phyloP scores from a whole-genome alignment of 2,329 filamentous ascomycete genomes.

The Paracorniculantispora psalliotae region DNA sequence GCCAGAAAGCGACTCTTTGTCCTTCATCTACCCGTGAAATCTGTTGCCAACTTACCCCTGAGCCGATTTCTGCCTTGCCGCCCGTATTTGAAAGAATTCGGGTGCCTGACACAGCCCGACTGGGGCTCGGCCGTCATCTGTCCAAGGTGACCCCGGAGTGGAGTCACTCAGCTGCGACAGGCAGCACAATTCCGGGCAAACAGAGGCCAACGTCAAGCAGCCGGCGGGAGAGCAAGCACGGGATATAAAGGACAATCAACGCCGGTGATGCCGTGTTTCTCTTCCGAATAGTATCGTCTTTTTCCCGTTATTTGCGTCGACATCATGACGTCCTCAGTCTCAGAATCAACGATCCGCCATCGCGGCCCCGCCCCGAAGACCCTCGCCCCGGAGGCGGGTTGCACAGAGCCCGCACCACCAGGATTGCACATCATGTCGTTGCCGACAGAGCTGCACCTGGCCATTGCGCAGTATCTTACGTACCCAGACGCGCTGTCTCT shows the following conservation, averaged over 20 bases:
- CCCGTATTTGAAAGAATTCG: not conserved
- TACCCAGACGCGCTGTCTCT: slow-evolving; percentile 69
- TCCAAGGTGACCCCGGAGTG: not conserved
- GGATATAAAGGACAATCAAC: not conserved
- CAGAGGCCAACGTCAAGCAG: not conserved
- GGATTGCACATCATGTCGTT: slow-evolving; percentile 38
- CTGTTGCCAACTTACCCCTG: too few relatives aligned
- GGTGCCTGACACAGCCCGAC: not conserved
- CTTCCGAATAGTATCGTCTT: not conserved
- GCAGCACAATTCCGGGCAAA: slow-evolving; percentile 6
- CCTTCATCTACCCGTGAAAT: too few relatives aligned
- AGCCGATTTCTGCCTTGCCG: not conserved
- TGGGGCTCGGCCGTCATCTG: not conserved
- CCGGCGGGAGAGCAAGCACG: not conserved
- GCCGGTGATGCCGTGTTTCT: too few relatives aligned
- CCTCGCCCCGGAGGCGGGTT: too few relatives aligned
- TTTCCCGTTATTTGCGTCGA: too few relatives aligned
- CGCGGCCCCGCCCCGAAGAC: slow-evolving; percentile 2
- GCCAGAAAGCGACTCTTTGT: too few relatives aligned
- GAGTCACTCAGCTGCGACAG: not conserved
- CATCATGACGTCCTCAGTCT: not conserved
- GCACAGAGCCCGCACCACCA: not conserved
- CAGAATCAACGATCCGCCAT: not conserved
- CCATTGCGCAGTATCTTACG: slow-evolving; percentile 54
- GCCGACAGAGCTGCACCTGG: slow-evolving; percentile 62